Conservation (phyloP, 208 protist species). For the Vickermania spadyakhi region DNA sequence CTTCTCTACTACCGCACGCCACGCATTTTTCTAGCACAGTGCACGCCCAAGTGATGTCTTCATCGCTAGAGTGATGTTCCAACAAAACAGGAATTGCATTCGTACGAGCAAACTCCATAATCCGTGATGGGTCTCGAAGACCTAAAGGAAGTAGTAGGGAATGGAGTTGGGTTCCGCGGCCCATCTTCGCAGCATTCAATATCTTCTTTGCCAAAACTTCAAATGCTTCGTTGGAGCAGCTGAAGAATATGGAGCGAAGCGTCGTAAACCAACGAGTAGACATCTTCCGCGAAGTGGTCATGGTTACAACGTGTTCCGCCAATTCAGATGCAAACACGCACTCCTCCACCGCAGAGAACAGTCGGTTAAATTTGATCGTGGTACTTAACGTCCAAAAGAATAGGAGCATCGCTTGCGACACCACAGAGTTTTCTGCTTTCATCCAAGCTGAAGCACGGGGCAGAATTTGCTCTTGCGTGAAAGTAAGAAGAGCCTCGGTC, state of each 20-base stretch:
- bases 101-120: background rate
- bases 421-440: background rate
- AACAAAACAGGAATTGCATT: background rate
- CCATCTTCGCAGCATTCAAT: background rate
- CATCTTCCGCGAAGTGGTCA: background rate
- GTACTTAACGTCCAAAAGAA: background rate
- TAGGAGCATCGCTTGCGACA: background rate
- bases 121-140: background rate
- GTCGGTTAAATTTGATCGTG: background rate
- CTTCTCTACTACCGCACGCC: slow-evolving; percentile 14
- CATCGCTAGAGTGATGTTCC: background rate
- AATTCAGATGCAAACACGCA: background rate
- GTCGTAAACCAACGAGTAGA: background rate
- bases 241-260: background rate
- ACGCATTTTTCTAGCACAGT: slow-evolving; percentile 31
- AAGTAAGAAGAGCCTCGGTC: background rate
- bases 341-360: background rate
- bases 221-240: background rate
- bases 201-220: background rate
- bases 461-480: background rate
- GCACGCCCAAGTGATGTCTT: slow-evolving; percentile 26
- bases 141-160: background rate
- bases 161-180: background rate
- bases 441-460: background rate
- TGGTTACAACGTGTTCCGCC: background rate